A percentile compares a stretch with the other conserved stretches of the same genome.
Evolutionary conservation across 352 stramenopile genomes (phyloP).

Genomic region (Phytopythium litorale): DNA sequence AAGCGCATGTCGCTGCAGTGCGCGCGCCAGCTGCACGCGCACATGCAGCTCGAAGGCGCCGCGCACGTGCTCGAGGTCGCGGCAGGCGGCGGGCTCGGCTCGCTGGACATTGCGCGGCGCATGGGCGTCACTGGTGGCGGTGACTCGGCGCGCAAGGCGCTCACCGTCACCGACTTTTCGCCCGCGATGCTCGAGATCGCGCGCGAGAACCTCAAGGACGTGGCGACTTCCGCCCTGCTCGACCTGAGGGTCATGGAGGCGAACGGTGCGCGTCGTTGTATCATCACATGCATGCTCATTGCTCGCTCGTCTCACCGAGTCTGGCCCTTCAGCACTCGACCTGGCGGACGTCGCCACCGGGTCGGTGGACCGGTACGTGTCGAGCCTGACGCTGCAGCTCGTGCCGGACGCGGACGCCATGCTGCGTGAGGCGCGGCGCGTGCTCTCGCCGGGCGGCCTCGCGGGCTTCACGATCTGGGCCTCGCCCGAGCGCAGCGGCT

Average conservation of each 20-base stretch:
- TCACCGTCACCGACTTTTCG: conserved; percentile 40
- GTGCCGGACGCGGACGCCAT: conserved; percentile 41
- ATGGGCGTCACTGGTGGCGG: not conserved
- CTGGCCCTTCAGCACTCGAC: conserved; percentile 27
- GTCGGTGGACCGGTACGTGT: conserved; percentile 47
- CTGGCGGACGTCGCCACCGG: conserved; percentile 19
- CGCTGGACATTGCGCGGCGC: conserved; percentile 23
- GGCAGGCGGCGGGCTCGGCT: conserved; percentile 41
- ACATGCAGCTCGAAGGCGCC: conserved; percentile 44
- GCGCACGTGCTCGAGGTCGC: conserved; percentile 44
- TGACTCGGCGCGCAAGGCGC: conserved; percentile 11
- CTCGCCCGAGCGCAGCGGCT: conserved; percentile 33
- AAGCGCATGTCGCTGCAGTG: conserved; percentile 48
- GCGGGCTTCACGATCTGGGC: conserved; percentile 62
- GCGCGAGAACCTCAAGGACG: conserved; percentile 19
- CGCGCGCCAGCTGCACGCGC: conserved; percentile 32
- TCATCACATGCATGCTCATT: not conserved
- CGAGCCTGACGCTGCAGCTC: conserved; percentile 48
- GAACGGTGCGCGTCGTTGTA: conserved; percentile 25
- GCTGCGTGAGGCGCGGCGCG: conserved; percentile 38
- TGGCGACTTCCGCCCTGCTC: conserved; percentile 11
- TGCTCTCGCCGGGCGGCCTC: conserved; percentile 30
- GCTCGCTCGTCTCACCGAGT: too few relatives aligned
- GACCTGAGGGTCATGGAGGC: conserved; percentile 24
- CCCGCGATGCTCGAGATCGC: conserved; percentile 38